Conservation (phyloP, 2,329 filamentous ascomycete genomes). For the Zasmidium angulare region DNA sequence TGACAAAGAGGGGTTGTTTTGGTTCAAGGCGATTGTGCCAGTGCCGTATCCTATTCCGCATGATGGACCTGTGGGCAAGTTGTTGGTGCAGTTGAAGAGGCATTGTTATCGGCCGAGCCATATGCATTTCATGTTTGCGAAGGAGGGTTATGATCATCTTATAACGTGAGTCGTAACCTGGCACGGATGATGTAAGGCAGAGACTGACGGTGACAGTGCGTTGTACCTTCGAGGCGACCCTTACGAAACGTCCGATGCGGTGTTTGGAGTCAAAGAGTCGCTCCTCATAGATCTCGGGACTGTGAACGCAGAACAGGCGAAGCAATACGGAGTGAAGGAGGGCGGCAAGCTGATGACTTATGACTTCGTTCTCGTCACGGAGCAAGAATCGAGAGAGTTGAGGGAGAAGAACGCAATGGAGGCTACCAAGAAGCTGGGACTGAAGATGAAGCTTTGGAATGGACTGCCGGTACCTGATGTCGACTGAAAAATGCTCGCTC, state of each 20-base stretch:
- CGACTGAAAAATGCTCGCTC: constrained; percentile 40
- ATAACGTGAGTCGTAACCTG: constrained; percentile 66
- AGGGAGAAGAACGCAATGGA: constrained; percentile 66
- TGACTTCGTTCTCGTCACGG: constrained; percentile 75
- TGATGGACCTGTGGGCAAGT: constrained; percentile 77
- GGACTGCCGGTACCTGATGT: constrained; percentile 74
- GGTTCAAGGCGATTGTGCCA: constrained; percentile 81
- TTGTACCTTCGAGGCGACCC: constrained; percentile 76
- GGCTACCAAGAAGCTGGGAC: constrained; percentile 66
- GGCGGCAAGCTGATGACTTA: constrained; percentile 58
- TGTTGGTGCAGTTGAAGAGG: constrained; percentile 65
- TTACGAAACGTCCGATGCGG: constrained; percentile 79
- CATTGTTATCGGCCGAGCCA: constrained; percentile 77
- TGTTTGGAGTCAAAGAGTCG: constrained; percentile 83
- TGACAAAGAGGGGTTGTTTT: constrained; percentile 73
- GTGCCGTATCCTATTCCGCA: constrained; percentile 83
- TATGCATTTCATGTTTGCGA: constrained; percentile 88
- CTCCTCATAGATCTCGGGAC: constrained; percentile 66
- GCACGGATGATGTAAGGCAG: constrained; percentile 5
- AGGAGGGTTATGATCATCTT: constrained; percentile 73
- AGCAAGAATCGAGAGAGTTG: constrained; percentile 66
- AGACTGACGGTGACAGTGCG: constrained; percentile 53
- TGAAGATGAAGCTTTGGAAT: constrained; percentile 70
- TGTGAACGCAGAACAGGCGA: constrained; percentile 54
- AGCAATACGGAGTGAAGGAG: constrained; percentile 62